Evolutionary conservation across 495 filamentous ascomycete genomes (phyloP).

Genomic region (Aspergillus biplanus): DNA sequence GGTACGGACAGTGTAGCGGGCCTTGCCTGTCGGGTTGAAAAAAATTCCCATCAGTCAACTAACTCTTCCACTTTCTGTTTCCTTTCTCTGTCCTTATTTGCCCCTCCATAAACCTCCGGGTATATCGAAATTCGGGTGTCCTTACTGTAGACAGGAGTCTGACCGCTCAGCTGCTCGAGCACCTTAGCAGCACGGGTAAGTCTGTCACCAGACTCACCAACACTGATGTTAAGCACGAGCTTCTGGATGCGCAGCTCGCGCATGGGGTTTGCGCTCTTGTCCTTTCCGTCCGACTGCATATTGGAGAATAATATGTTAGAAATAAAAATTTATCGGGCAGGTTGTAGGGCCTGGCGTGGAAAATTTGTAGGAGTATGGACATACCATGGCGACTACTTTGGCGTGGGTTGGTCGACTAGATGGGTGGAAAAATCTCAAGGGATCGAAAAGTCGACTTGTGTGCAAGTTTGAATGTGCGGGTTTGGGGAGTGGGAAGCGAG

Average conservation of each 20-base stretch:
- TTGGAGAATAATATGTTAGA: conserved; percentile 31
- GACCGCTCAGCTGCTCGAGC: conserved; percentile 98
- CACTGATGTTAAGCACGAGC: conserved; percentile 99
- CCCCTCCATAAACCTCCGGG: neutral
- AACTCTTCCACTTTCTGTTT: conserved; percentile 5
- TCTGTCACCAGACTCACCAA: conserved; percentile 99
- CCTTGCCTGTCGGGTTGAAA: conserved; percentile 71
- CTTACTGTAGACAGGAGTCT: conserved; percentile 99
- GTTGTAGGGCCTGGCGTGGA: neutral
- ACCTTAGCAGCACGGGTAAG: conserved; percentile 99
- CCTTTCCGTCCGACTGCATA: conserved; percentile 62
- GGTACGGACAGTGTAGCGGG: conserved; percentile 99
- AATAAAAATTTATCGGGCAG: conserved; percentile 1
- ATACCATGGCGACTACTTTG: conserved; percentile 56
- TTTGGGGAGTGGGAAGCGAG: conserved; percentile 46
- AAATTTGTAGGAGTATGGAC: conserved; percentile 22
- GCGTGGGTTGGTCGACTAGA: conserved; percentile 52
- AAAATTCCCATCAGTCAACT: conserved; percentile 30
- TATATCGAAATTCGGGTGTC: conserved; percentile 26
- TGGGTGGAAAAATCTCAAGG: conserved; percentile 34
- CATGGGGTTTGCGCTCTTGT: conserved; percentile 96
- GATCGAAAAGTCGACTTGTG: conserved; percentile 37
- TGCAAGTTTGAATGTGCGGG: conserved; percentile 51
- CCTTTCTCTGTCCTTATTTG: conserved; percentile 2
- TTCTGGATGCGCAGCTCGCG: conserved; percentile 99